phyloP scores from a whole-genome alignment of 129 eudicot species.

The Silybum marianum region DNA sequence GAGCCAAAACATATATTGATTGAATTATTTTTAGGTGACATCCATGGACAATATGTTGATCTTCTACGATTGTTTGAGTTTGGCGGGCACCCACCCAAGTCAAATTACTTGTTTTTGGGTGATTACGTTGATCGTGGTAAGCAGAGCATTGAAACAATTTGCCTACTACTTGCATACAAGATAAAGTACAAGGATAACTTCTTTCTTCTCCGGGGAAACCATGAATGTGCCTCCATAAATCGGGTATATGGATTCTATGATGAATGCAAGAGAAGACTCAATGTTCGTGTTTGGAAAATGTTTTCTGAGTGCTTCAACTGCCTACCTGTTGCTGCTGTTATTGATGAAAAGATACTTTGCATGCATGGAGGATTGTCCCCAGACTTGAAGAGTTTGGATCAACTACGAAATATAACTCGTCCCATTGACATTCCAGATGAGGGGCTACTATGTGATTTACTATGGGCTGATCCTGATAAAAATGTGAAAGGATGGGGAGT shows the following conservation, averaged over 20 bases:
- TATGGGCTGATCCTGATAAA: slow-evolving; percentile 58
- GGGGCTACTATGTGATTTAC: slow-evolving; percentile 51
- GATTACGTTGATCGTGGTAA: slow-evolving; percentile 66
- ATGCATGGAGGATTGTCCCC: slow-evolving; percentile 66
- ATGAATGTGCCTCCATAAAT: slow-evolving; percentile 54
- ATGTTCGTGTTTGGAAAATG: slow-evolving; percentile 47
- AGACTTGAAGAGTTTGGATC: slow-evolving; percentile 45
- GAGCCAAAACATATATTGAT: background rate
- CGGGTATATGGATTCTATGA: slow-evolving; percentile 51
- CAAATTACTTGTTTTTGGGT: slow-evolving; percentile 52
- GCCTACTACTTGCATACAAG: slow-evolving; percentile 51
- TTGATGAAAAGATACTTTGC: slow-evolving; percentile 58
- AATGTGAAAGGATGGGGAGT: slow-evolving; percentile 48
- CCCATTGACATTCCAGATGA: slow-evolving; percentile 51
- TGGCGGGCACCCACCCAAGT: slow-evolving; percentile 50
- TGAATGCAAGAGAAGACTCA: slow-evolving; percentile 54
- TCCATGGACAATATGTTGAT: slow-evolving; percentile 56
- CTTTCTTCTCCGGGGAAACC: slow-evolving; percentile 53
- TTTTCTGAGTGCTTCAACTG: slow-evolving; percentile 53
- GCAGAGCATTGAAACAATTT: slow-evolving; percentile 54
- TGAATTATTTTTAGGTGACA: slow-evolving; percentile 35
- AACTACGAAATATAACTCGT: slow-evolving; percentile 42
- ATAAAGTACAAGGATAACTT: slow-evolving; percentile 52
- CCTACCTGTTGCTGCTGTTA: slow-evolving; percentile 54
- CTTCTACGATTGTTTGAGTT: slow-evolving; percentile 51